Conservation (phyloP, 1,284 basidiomycete species). For the Heimioporus punctisporus region DNA sequence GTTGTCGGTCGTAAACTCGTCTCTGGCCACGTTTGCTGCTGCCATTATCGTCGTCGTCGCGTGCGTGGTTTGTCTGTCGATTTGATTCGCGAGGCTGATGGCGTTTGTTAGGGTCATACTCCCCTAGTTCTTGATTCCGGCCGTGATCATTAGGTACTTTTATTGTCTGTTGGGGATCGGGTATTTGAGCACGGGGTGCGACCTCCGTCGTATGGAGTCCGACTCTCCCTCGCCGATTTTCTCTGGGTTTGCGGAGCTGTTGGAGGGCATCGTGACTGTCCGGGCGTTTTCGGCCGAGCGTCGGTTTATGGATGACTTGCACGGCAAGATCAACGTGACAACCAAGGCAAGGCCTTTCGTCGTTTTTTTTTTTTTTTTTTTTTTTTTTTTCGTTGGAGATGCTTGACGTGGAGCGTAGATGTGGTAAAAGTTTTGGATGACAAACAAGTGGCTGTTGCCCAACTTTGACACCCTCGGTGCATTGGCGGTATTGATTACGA, state of each 20-base stretch:
- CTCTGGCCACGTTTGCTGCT: slow-evolving; percentile 69
- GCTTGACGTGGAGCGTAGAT: slow-evolving; percentile 43
- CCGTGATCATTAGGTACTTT: slow-evolving; percentile 48
- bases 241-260: slow-evolving; percentile 69
- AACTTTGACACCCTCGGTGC: slow-evolving; percentile 80
- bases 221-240: slow-evolving; percentile 58
- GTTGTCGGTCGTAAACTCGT: slow-evolving; percentile 72
- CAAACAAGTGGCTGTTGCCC: slow-evolving; percentile 75
- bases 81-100: neutral
- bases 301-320: slow-evolving; percentile 77
- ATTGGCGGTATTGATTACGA: slow-evolving; percentile 64
- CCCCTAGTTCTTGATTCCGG: slow-evolving; percentile 62
- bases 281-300: slow-evolving; percentile 87
- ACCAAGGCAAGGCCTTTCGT: slow-evolving; percentile 50
- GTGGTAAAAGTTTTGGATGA: slow-evolving; percentile 86
- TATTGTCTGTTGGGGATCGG: slow-evolving; percentile 54
- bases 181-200: slow-evolving; percentile 59
- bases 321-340: slow-evolving; percentile 64
- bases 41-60: slow-evolving; percentile 33
- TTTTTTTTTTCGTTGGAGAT: neutral
- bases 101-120: slow-evolving; percentile 44
- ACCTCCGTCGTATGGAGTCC: slow-evolving; percentile 64
- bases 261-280: slow-evolving; percentile 78
- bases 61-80: slow-evolving; percentile 14
- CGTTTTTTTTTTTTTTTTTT: too few relatives aligned